Evolutionary conservation across 2,329 filamentous ascomycete species (phyloP).

Genomic region (Alternaria conjuncta): DNA sequence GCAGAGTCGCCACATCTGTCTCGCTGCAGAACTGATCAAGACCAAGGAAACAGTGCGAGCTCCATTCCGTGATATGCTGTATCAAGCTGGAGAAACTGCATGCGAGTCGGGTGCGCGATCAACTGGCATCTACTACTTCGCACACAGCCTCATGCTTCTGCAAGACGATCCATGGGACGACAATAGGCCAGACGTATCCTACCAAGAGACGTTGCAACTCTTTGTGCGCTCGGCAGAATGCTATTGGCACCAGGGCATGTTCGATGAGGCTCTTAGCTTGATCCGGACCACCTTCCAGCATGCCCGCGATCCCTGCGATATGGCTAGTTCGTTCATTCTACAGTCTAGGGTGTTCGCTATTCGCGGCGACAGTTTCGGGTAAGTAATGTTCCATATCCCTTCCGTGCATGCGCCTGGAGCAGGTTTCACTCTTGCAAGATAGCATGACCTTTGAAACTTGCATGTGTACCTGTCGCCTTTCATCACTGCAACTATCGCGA

Average conservation of each 20-base stretch:
- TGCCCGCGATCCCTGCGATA: slow-evolving; percentile 76
- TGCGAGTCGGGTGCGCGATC: slow-evolving; percentile 82
- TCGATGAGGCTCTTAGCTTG: slow-evolving; percentile 70
- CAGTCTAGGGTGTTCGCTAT: slow-evolving; percentile 80
- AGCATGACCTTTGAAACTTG: background rate
- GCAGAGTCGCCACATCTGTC: slow-evolving; percentile 81
- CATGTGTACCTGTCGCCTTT: background rate
- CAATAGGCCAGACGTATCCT: slow-evolving; percentile 72
- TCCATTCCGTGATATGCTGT: slow-evolving; percentile 76
- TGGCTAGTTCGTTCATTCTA: slow-evolving; percentile 82
- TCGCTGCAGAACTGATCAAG: slow-evolving; percentile 77
- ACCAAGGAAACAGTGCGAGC: slow-evolving; percentile 64
- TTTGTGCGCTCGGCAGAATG: slow-evolving; percentile 83
- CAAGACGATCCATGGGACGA: slow-evolving; percentile 81
- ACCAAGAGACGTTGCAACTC: slow-evolving; percentile 77
- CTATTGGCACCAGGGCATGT: slow-evolving; percentile 78
- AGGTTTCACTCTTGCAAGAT: background rate
- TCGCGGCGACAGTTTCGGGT: slow-evolving; percentile 68
- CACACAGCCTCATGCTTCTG: slow-evolving; percentile 76
- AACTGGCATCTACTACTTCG: slow-evolving; percentile 83
- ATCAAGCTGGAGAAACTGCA: slow-evolving; percentile 78
- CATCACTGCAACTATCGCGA: background rate
- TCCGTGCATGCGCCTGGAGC: background rate
- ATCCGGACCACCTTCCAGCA: slow-evolving; percentile 73
- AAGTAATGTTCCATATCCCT: background rate